Base-by-base conservation (phyloP, 208 protist genomes). In the Lotmaria passim region DNA sequence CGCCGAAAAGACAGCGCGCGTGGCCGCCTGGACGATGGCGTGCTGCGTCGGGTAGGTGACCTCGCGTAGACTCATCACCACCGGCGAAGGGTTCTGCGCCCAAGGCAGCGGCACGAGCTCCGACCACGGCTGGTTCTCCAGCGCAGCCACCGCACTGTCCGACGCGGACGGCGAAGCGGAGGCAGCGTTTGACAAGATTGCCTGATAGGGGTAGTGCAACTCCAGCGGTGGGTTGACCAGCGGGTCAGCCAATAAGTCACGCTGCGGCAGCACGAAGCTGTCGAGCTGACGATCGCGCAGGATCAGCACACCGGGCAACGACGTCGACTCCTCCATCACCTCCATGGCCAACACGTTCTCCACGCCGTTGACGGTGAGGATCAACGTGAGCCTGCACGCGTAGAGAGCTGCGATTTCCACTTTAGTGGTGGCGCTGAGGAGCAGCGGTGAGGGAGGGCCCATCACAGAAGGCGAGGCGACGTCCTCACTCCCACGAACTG, bases 221-320 rank as follows among this genome's bases (percentile, higher is more conserved):
- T 31, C 55, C 28, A 64, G 43, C 15, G 61, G 30, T 8, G 77
- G 73, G 28, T 68, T 60, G 11, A 91, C 71, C 11, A 86, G 17
- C 2, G 73, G 73, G 30, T 92, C 86, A 3, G 26, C 12, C 34
- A 92, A 64, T 26, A 71, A 23, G 21, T 73, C 50, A 19, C 46
- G 47, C 17, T 51, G 55, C 0, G 83, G 75, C 19, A 93, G 53
- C 12, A 59, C 21, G 23, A 92, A 80, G 51, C 48, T 73, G 52
- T 64, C 55, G 7, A 89, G 88, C 53, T 73, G 48, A 2, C 75
- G 70, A 48, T 92, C 86, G 7, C 87, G 71, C 34, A 75, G 81
- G 61, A 96, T 86, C 30, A 96, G 73, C n/a, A 93, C 79, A 43
- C 91, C 91, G 1, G 91, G 91, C 65, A 88, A 73, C 24, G 26